Base-by-base conservation (phyloP, 2,329 filamentous ascomycete species). In the Penicillium sp. region DNA sequence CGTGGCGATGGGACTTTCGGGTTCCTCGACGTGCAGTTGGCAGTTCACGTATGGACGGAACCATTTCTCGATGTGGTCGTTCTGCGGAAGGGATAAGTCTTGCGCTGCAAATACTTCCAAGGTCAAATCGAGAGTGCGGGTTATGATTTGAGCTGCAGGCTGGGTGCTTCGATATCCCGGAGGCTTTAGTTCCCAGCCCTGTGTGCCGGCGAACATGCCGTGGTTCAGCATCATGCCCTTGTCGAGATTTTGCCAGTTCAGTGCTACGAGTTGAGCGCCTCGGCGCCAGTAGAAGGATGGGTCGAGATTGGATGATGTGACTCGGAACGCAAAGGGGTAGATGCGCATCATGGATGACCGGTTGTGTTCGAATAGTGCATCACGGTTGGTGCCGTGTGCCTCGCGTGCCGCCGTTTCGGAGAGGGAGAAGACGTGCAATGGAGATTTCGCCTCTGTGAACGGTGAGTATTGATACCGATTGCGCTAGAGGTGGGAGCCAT, bases 141-240 rank as follows among this genome's bases (percentile, higher is more conserved):
- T 66, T 4, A 79, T 73, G 1, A 76, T 76, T 11, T 53, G 50
- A 3, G 61, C 30, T 58, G 66, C 8, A 48, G 60, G 24, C 53
- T 69, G 33, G 53, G 54, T 50, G 64, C 74, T 53, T 53, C 84
- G 86, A 69, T 91, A 94, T 14, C 87, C 87, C 28, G 79, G 69
- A 0, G 92, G 91, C 72, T 96, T 96, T 55, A 94, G 78, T 2
- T 92, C 84, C 89, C 90, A 96, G 36, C 92, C 92, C 38, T 82
- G 76, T 45, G 89, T 87, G 9, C 85, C 88, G 1, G 84, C 81
- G 71, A 96, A 96, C 90, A 95, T 94, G 61, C 84, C 92, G 66
- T 94, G 86, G 66, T 96, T 96, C 13, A 96, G 81, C 92, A 96
- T 96, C 86, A 95, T 95, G 28, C 90, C 91, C 61, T 90, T 87